phyloP scores from a whole-genome alignment of 192 early-diverging fungal species.

The Dissophora ornata region DNA sequence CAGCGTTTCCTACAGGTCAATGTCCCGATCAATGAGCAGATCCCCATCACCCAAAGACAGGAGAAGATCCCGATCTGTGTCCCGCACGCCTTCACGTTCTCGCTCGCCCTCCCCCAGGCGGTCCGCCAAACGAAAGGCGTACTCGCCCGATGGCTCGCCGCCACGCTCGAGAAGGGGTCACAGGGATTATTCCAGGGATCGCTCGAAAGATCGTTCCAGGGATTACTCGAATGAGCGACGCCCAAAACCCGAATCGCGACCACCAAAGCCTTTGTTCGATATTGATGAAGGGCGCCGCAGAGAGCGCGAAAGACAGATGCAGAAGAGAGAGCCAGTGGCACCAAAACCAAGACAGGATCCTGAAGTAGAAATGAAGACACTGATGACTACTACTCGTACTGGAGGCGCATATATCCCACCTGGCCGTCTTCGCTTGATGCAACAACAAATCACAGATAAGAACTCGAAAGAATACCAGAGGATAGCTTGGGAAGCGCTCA shows the following conservation, averaged over 20 bases:
- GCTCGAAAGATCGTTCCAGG: conserved; percentile 19
- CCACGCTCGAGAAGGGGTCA: conserved; percentile 8
- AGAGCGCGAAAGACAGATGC: conserved; percentile 56
- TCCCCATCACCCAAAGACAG: conserved; percentile 13
- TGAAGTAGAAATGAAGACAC: conserved; percentile 52
- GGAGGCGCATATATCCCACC: conserved; percentile 91
- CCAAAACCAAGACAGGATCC: conserved; percentile 55
- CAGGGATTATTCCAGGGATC: conserved; percentile 19
- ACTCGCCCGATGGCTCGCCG: conserved; percentile 30
- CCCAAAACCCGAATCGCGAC: neutral
- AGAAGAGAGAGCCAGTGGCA: conserved; percentile 30
- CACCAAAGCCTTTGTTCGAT: conserved; percentile 16
- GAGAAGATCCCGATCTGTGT: conserved; percentile 33
- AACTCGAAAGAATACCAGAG: conserved; percentile 80
- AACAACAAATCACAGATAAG: conserved; percentile 76
- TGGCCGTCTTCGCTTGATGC: conserved; percentile 80
- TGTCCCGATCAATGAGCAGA: conserved; percentile 38
- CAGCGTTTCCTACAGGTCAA: conserved; percentile 8
- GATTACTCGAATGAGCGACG: conserved; percentile 13
- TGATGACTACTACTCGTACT: conserved; percentile 60
- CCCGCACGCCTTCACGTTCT: conserved; percentile 34
- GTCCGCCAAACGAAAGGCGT: conserved; percentile 33
- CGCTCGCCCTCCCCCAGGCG: conserved; percentile 20
- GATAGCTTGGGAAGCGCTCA: conserved; percentile 92
- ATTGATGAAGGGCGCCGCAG: conserved; percentile 34